Conservation (phyloP, 2,329 filamentous ascomycete genomes). For the Beauveria caledonica region DNA sequence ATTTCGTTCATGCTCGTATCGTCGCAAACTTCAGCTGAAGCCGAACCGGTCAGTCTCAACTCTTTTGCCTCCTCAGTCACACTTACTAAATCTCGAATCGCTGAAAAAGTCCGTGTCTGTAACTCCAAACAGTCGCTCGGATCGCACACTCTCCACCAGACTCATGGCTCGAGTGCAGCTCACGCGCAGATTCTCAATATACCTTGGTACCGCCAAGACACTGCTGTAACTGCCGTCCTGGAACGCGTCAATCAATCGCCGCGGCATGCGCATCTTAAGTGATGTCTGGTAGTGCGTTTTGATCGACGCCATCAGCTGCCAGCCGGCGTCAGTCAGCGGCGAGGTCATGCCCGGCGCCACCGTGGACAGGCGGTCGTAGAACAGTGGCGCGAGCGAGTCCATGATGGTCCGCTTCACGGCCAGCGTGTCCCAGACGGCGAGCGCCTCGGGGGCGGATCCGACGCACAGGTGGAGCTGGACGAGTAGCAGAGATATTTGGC, state of each 20-base stretch:
- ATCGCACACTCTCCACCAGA: conserved; percentile 42
- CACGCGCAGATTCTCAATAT: conserved; percentile 34
- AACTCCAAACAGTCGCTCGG: conserved; percentile 34
- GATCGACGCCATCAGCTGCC: conserved; percentile 33
- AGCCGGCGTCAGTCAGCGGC: conserved; percentile 23
- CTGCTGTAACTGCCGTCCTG: conserved; percentile 42
- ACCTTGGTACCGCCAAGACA: conserved; percentile 38
- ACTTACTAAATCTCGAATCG: conserved; percentile 40
- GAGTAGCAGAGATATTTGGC: conserved; percentile 39
- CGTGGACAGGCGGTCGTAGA: conserved; percentile 47
- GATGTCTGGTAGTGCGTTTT: conserved; percentile 38
- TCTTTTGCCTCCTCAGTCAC: too few relatives aligned
- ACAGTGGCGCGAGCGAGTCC: conserved; percentile 46
- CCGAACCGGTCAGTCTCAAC: neutral
- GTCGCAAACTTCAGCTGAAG: conserved; percentile 33
- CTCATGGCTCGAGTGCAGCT: conserved; percentile 47
- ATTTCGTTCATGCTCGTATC: conserved; percentile 31
- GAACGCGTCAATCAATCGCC: conserved; percentile 38
- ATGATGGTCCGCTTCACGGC: conserved; percentile 50
- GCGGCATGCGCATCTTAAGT: conserved; percentile 37
- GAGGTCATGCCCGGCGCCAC: conserved; percentile 36
- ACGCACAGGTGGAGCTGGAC: conserved; percentile 43
- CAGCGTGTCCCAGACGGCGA: conserved; percentile 40
- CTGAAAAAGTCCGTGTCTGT: conserved; percentile 33
- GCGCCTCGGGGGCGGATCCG: conserved; percentile 39